Conservation (phyloP, 345 rosid genomes). For the Linum tenue region DNA sequence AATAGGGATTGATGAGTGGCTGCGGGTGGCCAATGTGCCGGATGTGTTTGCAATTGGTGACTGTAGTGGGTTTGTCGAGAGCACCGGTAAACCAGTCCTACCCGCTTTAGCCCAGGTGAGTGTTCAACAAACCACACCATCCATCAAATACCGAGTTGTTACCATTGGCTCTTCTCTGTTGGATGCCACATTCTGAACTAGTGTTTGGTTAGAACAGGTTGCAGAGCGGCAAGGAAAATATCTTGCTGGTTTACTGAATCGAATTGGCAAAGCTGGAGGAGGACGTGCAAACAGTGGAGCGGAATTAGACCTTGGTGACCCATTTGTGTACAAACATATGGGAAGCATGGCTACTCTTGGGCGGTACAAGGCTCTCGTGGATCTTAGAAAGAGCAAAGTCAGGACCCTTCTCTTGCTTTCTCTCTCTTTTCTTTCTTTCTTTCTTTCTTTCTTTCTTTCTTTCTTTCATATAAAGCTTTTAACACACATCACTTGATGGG, state of each 20-base stretch:
- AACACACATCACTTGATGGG: background rate
- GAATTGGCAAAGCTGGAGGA: constrained; percentile 59
- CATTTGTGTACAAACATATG: constrained; percentile 79
- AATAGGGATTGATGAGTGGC: constrained; percentile 84
- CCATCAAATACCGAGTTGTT: background rate
- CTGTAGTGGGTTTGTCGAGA: constrained; percentile 87
- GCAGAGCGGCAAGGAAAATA: constrained; percentile 96
- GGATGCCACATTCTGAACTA: background rate
- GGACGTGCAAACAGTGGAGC: constrained; percentile 55
- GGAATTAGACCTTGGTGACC: constrained; percentile 51
- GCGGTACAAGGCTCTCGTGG: constrained; percentile 86
- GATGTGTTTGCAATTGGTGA: constrained; percentile 91
- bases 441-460: too few species aligned
- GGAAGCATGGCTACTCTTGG: constrained; percentile 98
- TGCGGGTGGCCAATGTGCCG: constrained; percentile 65
- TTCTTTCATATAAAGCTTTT: background rate
- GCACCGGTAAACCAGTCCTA: constrained; percentile 71
- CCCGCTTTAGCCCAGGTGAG: constrained; percentile 92
- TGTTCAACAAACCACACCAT: background rate
- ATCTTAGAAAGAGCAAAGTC: constrained; percentile 91
- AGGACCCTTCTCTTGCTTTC: constrained; percentile 1
- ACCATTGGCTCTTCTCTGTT: background rate
- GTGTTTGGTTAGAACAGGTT: constrained; percentile 38
- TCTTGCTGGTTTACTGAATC: constrained; percentile 46
- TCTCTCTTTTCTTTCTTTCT: background rate